Conservation (phyloP, 2,329 filamentous ascomycete species). For the Amylocarpus encephaloides region DNA sequence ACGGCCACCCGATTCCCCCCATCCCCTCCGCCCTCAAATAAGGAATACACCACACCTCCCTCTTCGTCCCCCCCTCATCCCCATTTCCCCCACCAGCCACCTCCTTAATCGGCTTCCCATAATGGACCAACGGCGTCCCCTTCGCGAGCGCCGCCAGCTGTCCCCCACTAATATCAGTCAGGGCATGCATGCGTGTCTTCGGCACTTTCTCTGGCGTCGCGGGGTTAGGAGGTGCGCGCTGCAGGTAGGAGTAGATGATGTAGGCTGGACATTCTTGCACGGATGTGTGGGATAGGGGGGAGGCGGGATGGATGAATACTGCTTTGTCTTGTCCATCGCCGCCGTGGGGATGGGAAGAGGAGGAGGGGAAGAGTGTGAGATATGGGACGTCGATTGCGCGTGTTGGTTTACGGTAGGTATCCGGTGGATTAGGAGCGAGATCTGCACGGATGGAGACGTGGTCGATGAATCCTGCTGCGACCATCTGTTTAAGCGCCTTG, state of each 20-base stretch:
- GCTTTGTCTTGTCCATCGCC: constrained; percentile 49
- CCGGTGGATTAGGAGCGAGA: constrained; percentile 66
- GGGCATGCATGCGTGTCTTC: constrained; percentile 80
- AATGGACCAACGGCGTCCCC: constrained; percentile 75
- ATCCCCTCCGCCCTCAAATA: constrained; percentile 63
- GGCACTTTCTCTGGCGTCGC: constrained; percentile 46
- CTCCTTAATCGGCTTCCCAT: constrained; percentile 90
- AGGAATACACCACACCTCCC: constrained; percentile 80
- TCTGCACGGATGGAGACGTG: constrained; percentile 90
- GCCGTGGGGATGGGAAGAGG: constrained; percentile 35
- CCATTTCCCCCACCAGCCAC: constrained; percentile 44
- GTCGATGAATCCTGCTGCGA: constrained; percentile 88
- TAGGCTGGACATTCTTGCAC: constrained; percentile 75
- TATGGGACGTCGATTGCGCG: constrained; percentile 93
- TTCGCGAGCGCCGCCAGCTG: constrained; percentile 75
- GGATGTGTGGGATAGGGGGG: constrained; percentile 65
- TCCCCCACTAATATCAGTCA: constrained; percentile 70
- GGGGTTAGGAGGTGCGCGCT: constrained; percentile 53
- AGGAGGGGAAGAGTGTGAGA: constrained; percentile 66
- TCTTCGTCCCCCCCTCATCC: constrained; percentile 39
- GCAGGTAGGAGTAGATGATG: constrained; percentile 80
- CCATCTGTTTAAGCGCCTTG: constrained; percentile 80
- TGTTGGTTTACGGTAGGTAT: constrained; percentile 61
- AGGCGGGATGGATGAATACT: constrained; percentile 84
- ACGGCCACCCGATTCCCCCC: constrained; percentile 69